A percentile compares a stretch with the other conserved stretches of the same genome.
Conservation (phyloP, 192 early-diverging fungal species). For the Phlyctochytrium planicorne region DNA sequence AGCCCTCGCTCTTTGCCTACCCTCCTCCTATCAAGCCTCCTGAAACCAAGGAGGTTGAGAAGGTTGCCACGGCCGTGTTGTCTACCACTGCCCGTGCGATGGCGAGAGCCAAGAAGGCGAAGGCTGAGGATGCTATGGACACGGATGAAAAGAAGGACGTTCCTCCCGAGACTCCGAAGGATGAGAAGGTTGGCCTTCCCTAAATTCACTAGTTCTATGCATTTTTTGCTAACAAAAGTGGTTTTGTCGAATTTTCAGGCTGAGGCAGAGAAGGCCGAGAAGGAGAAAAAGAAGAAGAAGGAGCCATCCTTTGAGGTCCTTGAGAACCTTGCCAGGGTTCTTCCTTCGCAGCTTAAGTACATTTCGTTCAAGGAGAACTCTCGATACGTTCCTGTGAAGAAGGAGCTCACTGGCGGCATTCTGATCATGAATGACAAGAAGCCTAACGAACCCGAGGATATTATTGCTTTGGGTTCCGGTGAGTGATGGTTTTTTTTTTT, state of each 20-base stretch:
- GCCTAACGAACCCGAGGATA: conserved; percentile 76
- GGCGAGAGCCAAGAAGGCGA: conserved; percentile 78
- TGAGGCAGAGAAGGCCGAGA: conserved; percentile 36
- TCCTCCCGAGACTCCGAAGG: conserved; percentile 43
- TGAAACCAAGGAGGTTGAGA: conserved; percentile 75
- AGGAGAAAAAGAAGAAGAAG: conserved; percentile 70
- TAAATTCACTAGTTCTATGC: not conserved
- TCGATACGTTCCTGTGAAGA: conserved; percentile 89
- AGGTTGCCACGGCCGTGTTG: conserved; percentile 92
- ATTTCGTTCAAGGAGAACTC: conserved; percentile 82
- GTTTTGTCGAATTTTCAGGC: conserved; percentile 25
- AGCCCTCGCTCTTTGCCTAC: conserved; percentile 90
- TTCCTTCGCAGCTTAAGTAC: conserved; percentile 83
- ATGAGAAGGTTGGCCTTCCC: conserved; percentile 45
- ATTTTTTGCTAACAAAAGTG: too few relatives aligned
- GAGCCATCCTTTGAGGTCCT: conserved; percentile 75
- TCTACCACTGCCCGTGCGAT: conserved; percentile 94
- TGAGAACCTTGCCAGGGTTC: conserved; percentile 83
- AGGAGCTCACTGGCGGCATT: conserved; percentile 74
- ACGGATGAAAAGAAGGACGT: conserved; percentile 58
- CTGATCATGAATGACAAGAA: conserved; percentile 77
- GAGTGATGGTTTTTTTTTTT: too few relatives aligned
- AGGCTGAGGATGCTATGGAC: conserved; percentile 53
- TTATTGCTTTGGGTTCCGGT: conserved; percentile 58
- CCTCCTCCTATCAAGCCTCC: conserved; percentile 83